A percentile compares a stretch with the other conserved stretches of the same genome.
Evolutionary conservation across 306 rosid genomes (phyloP).

Genomic region (Sicyos baderoa): DNA sequence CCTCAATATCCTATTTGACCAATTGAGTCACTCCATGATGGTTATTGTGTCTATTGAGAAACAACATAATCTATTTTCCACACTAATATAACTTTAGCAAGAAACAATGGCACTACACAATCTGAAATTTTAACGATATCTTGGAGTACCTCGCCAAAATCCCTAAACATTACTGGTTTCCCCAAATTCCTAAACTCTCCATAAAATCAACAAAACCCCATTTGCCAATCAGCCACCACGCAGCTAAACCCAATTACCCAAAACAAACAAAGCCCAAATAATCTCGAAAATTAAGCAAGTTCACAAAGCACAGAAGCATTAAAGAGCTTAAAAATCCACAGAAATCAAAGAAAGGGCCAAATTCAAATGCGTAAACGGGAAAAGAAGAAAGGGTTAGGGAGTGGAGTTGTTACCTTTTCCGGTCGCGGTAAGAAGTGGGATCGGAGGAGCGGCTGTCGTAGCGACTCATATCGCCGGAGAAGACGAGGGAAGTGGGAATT

Average conservation of each 20-base stretch:
- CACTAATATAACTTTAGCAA: too few relatives aligned
- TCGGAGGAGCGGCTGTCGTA: conserved; percentile 91
- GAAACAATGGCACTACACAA: neutral
- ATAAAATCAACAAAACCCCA: neutral
- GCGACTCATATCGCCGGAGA: conserved; percentile 60
- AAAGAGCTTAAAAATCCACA: neutral
- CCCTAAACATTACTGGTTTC: neutral
- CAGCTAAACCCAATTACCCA: neutral
- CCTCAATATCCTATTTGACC: too few relatives aligned
- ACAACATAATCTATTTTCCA: neutral
- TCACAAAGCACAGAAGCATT: neutral
- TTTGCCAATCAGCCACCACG: neutral
- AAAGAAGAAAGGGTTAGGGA: neutral
- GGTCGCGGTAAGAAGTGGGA: conserved; percentile 86
- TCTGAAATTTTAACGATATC: neutral
- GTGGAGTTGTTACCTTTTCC: conserved; percentile 56
- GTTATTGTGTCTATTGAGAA: neutral
- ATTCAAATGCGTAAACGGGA: neutral
- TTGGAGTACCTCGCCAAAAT: neutral
- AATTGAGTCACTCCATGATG: too few relatives aligned
- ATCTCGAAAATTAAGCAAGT: neutral
- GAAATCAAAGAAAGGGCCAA: neutral
- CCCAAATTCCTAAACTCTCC: neutral
- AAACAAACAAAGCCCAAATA: neutral
- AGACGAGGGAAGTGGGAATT: neutral